A percentile compares a stretch with the other conserved stretches of the same genome.
Evolutionary conservation across 805 yeast species (phyloP).

Genomic region (Saturnispora mendoncae): DNA sequence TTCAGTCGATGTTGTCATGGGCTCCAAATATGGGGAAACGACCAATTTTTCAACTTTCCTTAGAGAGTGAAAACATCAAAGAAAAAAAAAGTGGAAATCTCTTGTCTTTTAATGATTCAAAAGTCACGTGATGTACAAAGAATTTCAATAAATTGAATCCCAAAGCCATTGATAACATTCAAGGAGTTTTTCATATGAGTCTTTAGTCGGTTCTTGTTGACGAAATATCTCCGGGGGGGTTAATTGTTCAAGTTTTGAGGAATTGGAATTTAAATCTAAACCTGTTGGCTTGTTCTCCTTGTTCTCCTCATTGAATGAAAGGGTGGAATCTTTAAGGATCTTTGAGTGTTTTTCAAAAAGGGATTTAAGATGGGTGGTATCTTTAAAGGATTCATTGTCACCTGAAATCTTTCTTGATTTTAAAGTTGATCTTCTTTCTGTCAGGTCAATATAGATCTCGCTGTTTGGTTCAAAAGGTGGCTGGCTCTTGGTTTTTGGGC

Average conservation of each 20-base stretch:
- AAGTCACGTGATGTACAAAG: conserved; percentile 22
- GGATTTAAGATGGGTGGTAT: not conserved
- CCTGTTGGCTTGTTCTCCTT: conserved; percentile 1
- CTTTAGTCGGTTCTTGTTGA: not conserved
- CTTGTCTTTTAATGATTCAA: conserved; percentile 18
- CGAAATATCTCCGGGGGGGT: not conserved
- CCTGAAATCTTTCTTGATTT: not conserved
- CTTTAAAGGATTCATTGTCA: not conserved
- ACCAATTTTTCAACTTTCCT: not conserved
- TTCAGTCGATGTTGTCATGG: conserved; percentile 15
- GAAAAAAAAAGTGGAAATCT: conserved; percentile 19
- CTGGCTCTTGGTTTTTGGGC: not conserved
- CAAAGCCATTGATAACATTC: not conserved
- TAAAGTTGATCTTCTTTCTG: not conserved
- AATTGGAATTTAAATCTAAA: not conserved
- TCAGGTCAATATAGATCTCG: not conserved
- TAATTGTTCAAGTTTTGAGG: not conserved
- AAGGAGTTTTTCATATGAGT: not conserved
- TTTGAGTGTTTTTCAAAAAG: not conserved
- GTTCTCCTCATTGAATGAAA: not conserved
- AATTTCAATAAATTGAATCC: not conserved
- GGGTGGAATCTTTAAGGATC: not conserved
- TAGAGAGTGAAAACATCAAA: not conserved
- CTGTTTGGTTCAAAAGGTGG: not conserved
- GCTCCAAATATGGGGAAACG: not conserved